Base-by-base conservation (phyloP, 345 rosid genomes). In the Murraya koenigii region DNA sequence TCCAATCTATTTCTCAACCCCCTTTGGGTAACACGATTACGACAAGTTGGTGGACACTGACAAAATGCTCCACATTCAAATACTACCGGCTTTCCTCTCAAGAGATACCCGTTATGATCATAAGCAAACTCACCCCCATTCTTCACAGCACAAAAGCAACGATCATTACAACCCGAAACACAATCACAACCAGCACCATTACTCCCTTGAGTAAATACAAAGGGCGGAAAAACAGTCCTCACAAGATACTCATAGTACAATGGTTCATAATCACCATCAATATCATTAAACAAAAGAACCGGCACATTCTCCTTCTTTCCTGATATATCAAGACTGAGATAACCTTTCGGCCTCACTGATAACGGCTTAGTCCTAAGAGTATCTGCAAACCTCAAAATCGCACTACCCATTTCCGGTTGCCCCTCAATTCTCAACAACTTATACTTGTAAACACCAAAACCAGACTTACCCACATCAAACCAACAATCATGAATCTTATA, bases 381-480 rank as follows among this genome's bases (percentile, higher is more conserved):
- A 87, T 80, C 80, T 0, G 98, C 97, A 71, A 87, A 86, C 90
- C 67, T 94, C 87, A 96, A 28, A 30, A 85, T 74, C 0, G 91
- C 69, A 72, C 93, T 91, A 59, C 99, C 98, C 99, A 96, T 96
- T 84, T 85, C 90, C 0, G 87, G 80, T 66, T 96, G 98, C 54
- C 98, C 98, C 17, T 83, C 89, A 4, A 96, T 94, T 80, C 99
- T 92, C 80, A 79, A 58, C 19, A 96, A 78, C 83, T 78, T 88
- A 82, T 72, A 96, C 84, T 94, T 96, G 44, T 82, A 94, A 78
- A 96, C 97, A 60, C 97, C 97, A 8, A 92, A 96, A 49, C 99
- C 98, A 5, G 99, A 90, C 71, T 88, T 94, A 11, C 99, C 99
- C 35, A 91, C 87, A 83, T 93, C 99, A 52, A 90, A 91, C 98